phyloP scores from a whole-genome alignment of 2,329 filamentous ascomycete genomes.

The Aspergillus awamori region DNA sequence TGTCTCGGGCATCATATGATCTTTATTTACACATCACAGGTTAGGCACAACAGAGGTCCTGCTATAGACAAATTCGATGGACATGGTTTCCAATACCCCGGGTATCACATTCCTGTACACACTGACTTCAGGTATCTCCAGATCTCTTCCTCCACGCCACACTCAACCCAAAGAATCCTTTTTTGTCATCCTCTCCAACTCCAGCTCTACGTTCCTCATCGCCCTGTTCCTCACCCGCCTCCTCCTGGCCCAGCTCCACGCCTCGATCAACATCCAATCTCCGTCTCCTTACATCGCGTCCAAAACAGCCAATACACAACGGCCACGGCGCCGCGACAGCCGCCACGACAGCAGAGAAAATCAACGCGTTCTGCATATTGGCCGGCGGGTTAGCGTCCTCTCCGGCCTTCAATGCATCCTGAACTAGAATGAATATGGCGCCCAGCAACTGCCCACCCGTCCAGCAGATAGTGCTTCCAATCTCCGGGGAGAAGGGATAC shows the following conservation, averaged over 20 bases:
- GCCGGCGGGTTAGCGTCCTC: conserved; percentile 59
- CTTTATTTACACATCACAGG: too few species aligned
- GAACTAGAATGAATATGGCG: conserved; percentile 79
- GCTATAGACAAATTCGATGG: not conserved
- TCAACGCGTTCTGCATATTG: conserved; percentile 74
- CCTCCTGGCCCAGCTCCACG: conserved; percentile 23
- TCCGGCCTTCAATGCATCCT: conserved; percentile 68
- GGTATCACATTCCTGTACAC: not conserved
- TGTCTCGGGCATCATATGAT: too few species aligned
- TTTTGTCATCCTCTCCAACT: not conserved
- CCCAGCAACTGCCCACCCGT: conserved; percentile 82
- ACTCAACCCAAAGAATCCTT: conserved; percentile 6
- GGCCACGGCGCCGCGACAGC: conserved; percentile 67
- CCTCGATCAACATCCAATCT: conserved; percentile 46
- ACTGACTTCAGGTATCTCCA: not conserved
- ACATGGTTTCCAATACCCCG: not conserved
- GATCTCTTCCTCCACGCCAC: conserved; percentile 11
- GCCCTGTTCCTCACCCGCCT: conserved; percentile 6
- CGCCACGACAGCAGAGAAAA: conserved; percentile 77
- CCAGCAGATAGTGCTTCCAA: conserved; percentile 84
- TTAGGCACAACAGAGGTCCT: too few species aligned
- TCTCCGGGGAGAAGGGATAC: conserved; percentile 82
- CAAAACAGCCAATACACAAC: conserved; percentile 70
- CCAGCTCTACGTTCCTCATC: not conserved
- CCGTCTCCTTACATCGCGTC: conserved; percentile 48